These are phyloP conservation scores for Roridomyces roridus DNA, from an alignment of 768 basidiomycete genomes.

Conservation along the genomic window DNA sequence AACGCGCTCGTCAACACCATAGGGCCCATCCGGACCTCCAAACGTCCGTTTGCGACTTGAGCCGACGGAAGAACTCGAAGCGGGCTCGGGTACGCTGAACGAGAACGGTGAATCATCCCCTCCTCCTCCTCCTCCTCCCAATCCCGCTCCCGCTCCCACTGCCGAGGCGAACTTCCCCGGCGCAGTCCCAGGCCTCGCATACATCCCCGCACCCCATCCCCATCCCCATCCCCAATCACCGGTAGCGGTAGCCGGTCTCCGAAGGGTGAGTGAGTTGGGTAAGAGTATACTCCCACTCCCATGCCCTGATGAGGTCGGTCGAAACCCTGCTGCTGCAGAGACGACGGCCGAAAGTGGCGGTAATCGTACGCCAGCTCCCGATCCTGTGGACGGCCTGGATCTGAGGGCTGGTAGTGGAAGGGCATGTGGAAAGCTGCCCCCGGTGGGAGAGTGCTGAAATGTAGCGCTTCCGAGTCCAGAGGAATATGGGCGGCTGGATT, in stretches of 20 bases:
- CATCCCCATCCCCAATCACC: conserved; percentile 34
- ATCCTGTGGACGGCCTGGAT: conserved; percentile 35
- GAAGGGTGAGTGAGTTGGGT: conserved; percentile 57
- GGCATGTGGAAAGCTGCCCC: neutral
- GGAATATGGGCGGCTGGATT: conserved; percentile 14
- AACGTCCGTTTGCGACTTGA: conserved; percentile 59
- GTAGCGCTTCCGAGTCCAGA: conserved; percentile 16
- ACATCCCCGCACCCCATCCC: conserved; percentile 30
- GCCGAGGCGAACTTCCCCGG: conserved; percentile 67
- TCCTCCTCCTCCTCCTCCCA: no score
- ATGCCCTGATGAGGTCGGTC: conserved; percentile 45
- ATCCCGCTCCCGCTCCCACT: conserved; percentile 47
- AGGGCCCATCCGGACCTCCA: conserved; percentile 52
- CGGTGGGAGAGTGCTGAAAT: conserved; percentile 14
- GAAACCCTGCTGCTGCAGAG: conserved; percentile 68
- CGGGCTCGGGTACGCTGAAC: conserved; percentile 41
- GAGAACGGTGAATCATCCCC: conserved; percentile 63
- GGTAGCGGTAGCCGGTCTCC: conserved; percentile 65
- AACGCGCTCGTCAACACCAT: conserved; percentile 28
- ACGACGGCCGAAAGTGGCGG: conserved; percentile 79
- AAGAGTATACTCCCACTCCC: conserved; percentile 55
- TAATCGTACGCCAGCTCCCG: conserved; percentile 55
- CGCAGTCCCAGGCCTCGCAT: conserved; percentile 71
- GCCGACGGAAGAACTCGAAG: no score
- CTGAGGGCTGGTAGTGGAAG: neutral